Base-by-base conservation (phyloP, 2,329 filamentous ascomycete species). In the Botryotinia globosa region DNA sequence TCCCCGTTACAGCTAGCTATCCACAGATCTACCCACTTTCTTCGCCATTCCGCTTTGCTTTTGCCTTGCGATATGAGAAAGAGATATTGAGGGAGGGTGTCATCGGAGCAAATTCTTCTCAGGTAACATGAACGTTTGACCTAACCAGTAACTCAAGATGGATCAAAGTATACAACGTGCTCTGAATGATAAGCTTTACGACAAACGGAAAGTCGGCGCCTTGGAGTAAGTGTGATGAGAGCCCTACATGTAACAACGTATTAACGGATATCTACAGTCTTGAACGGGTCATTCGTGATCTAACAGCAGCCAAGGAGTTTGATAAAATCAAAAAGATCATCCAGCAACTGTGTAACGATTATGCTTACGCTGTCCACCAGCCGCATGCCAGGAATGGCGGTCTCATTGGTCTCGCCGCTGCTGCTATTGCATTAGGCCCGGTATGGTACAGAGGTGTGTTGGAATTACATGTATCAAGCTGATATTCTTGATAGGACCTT, bases 111-210 rank as follows among this genome's bases (percentile, higher is more conserved):
- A 29, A 58, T 45, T 44, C 29, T 69, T 44, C 45, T 61, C 63
- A 61, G 71, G 22, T 48, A 25, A 32, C 25, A 51, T 67, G 34
- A 42, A 37, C 48, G 62, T 56, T 72, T 69, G 22, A 22, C 61
- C 8, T 44, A 9, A 68, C 20, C 37, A 32, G 45, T 54, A 69
- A 37, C 65, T 72, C 76, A 77, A 75, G 79, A 98, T 98, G 94
- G 95, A 98, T 85, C 86, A 89, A 80, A 91, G 90, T 81, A 93
- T 98, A 81, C 94, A 97, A 83, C 93, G 95, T 78, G 88, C 94
- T 77, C 87, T 99, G 81, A 97, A 97, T 82, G 96, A 99, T 85
- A 99, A 98, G 88, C 91, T 98, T 81, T 99, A 99, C 83, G 96
- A 99, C 82, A 97, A 97, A 86, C 90, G 97, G 81, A 99, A 99